Evolutionary conservation across 441 rosid genomes (phyloP).

Genomic region (Populus hybrid): DNA sequence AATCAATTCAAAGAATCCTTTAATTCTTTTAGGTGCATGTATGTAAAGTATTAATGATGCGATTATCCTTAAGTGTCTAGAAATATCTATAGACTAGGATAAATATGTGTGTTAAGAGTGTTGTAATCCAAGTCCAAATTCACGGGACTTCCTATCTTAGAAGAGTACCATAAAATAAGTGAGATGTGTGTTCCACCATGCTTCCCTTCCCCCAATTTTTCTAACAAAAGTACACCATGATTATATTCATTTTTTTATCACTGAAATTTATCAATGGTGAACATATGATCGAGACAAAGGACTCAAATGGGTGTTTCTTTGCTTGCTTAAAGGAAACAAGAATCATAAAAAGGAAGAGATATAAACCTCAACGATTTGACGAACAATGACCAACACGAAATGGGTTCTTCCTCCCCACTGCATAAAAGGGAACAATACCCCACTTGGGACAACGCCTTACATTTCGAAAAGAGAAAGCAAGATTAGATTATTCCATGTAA

Average conservation of each 20-base stretch:
- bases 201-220: too few species aligned
- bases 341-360: neutral
- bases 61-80: too few species aligned
- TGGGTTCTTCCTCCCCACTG: constrained; percentile 88
- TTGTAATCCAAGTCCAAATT: too few species aligned
- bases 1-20: too few species aligned
- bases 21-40: too few species aligned
- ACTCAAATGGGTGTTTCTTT: neutral
- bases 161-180: too few species aligned
- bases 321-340: neutral
- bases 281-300: neutral
- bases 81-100: too few species aligned
- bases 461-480: neutral
- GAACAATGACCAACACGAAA: constrained; percentile 51
- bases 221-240: neutral
- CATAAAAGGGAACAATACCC: constrained; percentile 68
- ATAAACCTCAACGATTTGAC: constrained; percentile 52
- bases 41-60: too few species aligned
- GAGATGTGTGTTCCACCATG: too few species aligned
- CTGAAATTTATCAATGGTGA: neutral
- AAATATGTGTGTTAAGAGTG: too few species aligned
- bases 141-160: too few species aligned
- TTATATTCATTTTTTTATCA: neutral
- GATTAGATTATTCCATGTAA: neutral
- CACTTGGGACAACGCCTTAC: constrained; percentile 81